Base-by-base conservation (phyloP, 2,329 filamentous ascomycete genomes). In the Colletotrichum viniferum region DNA sequence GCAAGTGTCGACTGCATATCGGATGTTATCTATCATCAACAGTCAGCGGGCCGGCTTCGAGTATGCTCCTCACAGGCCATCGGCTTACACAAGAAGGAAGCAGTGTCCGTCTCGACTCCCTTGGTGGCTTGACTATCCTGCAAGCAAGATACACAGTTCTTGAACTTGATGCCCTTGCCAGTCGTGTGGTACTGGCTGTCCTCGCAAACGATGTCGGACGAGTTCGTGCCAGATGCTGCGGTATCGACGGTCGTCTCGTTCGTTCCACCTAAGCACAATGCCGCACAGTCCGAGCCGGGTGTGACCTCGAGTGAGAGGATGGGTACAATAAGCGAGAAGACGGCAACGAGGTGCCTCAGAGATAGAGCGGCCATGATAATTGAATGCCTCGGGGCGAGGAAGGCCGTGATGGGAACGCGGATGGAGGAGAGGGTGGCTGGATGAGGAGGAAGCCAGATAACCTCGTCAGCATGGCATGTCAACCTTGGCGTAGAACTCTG, bases 221-320 rank as follows among this genome's bases (percentile, higher is more conserved):
- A 76, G 21, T 82, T 86, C 1, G 88, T 91, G 5, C 79, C 84
- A 0, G 88, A 86, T 6, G 81, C 78, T 3, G 78, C 77, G 0
- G 86, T 77, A 24, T 85, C 81, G 36, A 82, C 78, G 0, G 79
- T 69, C 72, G 88, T 81, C 12, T 78, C 80, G 14, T 82, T 80
- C 0, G 79, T 73, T 4, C 83, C 81, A 73, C 88, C 85, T 6
- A 89, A 78, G 71, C 90, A 92, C 3, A 87, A 73, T 0, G 85
- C 80, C 1, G 88, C 85, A 78, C 90, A 92, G 12, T 83, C 79
- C 0, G 90, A 91, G 12, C 87, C 87, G 1, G 89, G 87, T 2
- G 88, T 86, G 3, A 90, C 86, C 68, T 88, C 83, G 4, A 90
- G 81, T 4, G 84, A 85, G 13, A 62, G 14, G 5, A 61, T 69